Conservation (phyloP, 2,329 filamentous ascomycete genomes). For the Nemania serpens region DNA sequence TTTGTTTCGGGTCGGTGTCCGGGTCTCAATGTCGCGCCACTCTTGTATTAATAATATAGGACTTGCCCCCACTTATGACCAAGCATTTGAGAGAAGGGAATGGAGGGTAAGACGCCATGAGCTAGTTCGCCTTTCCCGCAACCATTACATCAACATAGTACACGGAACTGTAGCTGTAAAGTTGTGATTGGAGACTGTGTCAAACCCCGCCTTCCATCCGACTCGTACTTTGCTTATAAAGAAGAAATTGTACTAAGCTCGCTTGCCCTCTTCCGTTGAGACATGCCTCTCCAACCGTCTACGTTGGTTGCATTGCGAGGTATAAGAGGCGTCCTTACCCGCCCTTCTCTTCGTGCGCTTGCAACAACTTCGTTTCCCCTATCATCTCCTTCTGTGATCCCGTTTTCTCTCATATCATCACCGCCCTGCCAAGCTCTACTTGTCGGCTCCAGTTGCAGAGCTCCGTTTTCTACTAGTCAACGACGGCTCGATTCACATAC, state of each 20-base stretch:
- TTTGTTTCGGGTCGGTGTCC: not conserved
- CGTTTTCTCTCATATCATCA: not conserved
- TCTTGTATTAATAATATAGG: slow-evolving; percentile 21
- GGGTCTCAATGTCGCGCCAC: not conserved
- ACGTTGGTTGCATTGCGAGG: slow-evolving; percentile 20
- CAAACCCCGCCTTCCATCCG: not conserved
- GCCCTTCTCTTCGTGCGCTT: slow-evolving; percentile 15
- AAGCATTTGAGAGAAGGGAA: slow-evolving; percentile 9
- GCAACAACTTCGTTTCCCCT: not conserved
- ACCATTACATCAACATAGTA: no score
- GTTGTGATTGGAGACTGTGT: not conserved
- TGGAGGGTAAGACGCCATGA: not conserved
- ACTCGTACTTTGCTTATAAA: slow-evolving; percentile 16
- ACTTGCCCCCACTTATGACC: slow-evolving; percentile 17
- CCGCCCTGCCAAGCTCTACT: not conserved
- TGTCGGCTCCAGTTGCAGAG: slow-evolving; percentile 6
- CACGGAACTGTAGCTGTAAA: not conserved
- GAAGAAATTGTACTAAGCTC: slow-evolving; percentile 12
- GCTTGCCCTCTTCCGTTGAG: no score
- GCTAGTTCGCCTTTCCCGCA: not conserved
- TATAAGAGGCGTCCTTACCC: slow-evolving; percentile 33
- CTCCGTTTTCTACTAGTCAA: slow-evolving; percentile 26
- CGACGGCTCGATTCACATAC: no score
- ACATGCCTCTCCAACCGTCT: slow-evolving; percentile 27
- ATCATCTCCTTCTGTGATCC: not conserved